These are phyloP conservation scores for Camelina neglecta DNA, from an alignment of 345 rosid species.

Conservation along the genomic window DNA sequence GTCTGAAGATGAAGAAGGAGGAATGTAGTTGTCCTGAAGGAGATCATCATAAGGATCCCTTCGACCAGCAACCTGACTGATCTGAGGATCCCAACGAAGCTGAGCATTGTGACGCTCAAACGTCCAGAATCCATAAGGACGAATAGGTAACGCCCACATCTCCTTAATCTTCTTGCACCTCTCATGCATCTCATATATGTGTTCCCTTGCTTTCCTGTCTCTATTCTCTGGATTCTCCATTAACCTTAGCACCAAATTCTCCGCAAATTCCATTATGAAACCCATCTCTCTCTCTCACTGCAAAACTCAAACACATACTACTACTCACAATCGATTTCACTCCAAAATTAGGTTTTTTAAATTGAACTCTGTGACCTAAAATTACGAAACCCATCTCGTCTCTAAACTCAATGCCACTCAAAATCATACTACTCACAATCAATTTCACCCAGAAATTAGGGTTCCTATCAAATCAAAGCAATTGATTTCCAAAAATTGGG, in stretches of 20 bases:
- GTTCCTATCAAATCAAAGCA: not conserved
- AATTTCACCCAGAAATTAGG: slow-evolving; percentile 6
- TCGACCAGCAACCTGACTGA: slow-evolving; percentile 92
- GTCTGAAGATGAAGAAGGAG: slow-evolving; percentile 1
- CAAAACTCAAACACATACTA: not conserved
- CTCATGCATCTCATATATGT: slow-evolving; percentile 67
- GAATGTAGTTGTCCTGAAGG: slow-evolving; percentile 50
- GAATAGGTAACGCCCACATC: slow-evolving; percentile 95
- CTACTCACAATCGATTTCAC: slow-evolving; percentile 5
- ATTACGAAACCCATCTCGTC: slow-evolving; percentile 52
- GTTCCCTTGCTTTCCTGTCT: slow-evolving; percentile 83
- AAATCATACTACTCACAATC: not conserved
- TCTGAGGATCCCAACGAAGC: slow-evolving; percentile 94
- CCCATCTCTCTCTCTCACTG: slow-evolving; percentile 62
- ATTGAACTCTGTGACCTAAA: not conserved
- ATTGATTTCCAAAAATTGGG: not conserved
- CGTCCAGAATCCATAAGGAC: slow-evolving; percentile 98
- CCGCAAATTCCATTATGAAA: slow-evolving; percentile 94
- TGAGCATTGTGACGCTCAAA: slow-evolving; percentile 95
- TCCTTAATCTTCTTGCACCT: slow-evolving; percentile 89
- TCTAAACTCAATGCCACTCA: not conserved
- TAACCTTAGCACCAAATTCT: slow-evolving; percentile 77
- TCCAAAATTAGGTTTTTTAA: not conserved
- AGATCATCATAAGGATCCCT: slow-evolving; percentile 98
- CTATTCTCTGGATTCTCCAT: slow-evolving; percentile 98